These are phyloP conservation scores for Brassica rapa DNA, from an alignment of 345 rosid genomes.

Conservation along the genomic window DNA sequence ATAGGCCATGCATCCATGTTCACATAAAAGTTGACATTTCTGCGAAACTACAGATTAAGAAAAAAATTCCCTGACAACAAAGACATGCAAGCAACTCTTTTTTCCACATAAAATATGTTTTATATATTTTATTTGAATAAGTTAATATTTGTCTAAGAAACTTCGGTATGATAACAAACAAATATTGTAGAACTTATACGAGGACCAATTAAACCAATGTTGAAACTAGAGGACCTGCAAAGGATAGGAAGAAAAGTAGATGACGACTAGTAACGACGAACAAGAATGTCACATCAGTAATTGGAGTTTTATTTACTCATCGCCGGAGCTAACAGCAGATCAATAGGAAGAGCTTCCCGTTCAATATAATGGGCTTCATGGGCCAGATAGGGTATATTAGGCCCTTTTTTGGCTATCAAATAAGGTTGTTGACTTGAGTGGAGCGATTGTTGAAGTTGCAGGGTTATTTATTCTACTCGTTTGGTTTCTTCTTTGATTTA, in stretches of 20 bases:
- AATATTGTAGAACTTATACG: not conserved
- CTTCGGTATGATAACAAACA: not conserved
- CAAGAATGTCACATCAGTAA: not conserved
- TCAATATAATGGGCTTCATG: not conserved
- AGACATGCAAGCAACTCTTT: constrained; percentile 35
- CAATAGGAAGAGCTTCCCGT: not conserved
- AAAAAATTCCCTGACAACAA: constrained; percentile 7
- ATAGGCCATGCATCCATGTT: constrained; percentile 18
- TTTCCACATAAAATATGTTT: constrained; percentile 36
- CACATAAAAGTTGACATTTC: constrained; percentile 36
- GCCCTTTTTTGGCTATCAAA: not conserved
- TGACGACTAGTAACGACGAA: constrained; percentile 3
- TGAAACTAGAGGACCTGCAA: constrained; percentile 23
- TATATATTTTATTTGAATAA: not conserved
- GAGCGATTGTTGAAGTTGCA: not conserved
- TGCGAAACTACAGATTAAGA: not conserved
- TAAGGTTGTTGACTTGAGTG: not conserved
- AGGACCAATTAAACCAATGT: constrained; percentile 14
- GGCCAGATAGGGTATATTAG: not conserved
- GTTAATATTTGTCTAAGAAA: constrained; percentile 9
- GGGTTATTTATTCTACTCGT: not conserved
- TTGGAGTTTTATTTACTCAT: not conserved
- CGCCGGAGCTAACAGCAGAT: constrained; percentile 11
- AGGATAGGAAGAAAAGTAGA: constrained; percentile 9
- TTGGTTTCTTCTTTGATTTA: not conserved